Percentiles rank a stretch among this genome's conserved stretches.
Evolutionary conservation across 495 filamentous ascomycete species (phyloP).

Genomic region (Trichoderma erinaceum): DNA sequence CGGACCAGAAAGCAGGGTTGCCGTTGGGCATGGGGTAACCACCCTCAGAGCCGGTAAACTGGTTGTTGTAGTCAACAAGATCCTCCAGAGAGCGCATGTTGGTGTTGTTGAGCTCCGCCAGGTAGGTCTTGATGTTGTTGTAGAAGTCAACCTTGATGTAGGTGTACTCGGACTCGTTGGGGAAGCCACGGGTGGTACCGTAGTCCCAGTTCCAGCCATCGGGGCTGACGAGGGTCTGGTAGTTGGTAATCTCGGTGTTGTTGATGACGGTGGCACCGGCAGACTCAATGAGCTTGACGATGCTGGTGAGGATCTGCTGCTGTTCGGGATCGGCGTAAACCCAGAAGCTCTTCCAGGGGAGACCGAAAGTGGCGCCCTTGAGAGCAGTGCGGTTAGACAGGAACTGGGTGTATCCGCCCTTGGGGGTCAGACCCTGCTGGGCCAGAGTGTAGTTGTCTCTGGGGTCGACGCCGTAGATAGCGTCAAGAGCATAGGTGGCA

Average conservation of each 20-base stretch:
- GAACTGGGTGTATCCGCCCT: constrained; percentile 49
- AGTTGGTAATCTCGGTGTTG: constrained; percentile 59
- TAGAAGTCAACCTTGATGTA: constrained; percentile 72
- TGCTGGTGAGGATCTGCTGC: constrained; percentile 42
- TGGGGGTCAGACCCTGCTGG: constrained; percentile 45
- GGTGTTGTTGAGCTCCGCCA: constrained; percentile 59
- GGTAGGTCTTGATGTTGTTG: constrained; percentile 62
- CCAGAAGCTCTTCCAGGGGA: constrained; percentile 70
- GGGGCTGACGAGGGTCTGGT: constrained; percentile 54
- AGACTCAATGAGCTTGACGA: constrained; percentile 48
- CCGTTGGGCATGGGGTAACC: constrained; percentile 51
- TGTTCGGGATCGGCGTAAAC: constrained; percentile 47
- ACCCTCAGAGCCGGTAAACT: constrained; percentile 62
- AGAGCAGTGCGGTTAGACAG: constrained; percentile 48
- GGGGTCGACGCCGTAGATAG: constrained; percentile 46
- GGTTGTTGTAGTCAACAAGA: constrained; percentile 60
- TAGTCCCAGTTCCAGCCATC: constrained; percentile 70
- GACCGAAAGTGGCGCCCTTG: constrained; percentile 57
- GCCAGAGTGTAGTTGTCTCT: constrained; percentile 45
- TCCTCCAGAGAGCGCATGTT: constrained; percentile 58
- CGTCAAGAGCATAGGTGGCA: constrained; percentile 59
- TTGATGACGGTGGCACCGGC: constrained; percentile 67
- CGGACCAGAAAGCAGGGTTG: constrained; percentile 58
- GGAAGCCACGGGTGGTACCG: constrained; percentile 52
- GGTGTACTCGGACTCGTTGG: constrained; percentile 66